Conservation (phyloP, 495 filamentous ascomycete genomes). For the Aspergillus leporis region DNA sequence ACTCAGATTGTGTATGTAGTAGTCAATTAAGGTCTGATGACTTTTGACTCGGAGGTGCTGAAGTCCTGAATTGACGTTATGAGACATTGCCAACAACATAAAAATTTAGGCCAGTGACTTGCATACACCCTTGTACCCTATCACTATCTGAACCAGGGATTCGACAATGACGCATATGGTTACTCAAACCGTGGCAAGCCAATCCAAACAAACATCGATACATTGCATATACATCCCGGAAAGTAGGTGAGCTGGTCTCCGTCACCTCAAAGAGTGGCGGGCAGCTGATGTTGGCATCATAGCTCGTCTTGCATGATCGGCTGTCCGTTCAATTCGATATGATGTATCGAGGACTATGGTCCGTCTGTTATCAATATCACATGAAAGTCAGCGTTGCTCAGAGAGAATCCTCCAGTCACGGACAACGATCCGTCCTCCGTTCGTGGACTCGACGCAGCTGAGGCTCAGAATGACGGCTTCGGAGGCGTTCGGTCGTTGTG, state of each 20-base stretch:
- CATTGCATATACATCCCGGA: no score
- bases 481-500: constrained; percentile 2
- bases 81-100: neutral
- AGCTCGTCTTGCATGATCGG: no score
- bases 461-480: neutral
- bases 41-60: no score
- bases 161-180: neutral
- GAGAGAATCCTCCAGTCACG: no score
- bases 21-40: no score
- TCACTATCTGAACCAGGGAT: neutral
- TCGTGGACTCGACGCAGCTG: neutral
- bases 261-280: no score
- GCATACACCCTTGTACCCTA: neutral
- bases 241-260: no score
- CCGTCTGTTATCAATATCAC: neutral
- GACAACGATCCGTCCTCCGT: neutral
- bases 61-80: neutral
- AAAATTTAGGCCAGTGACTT: no score
- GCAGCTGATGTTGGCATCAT: no score
- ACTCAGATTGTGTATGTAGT: no score
- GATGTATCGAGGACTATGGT: no score
- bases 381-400: neutral
- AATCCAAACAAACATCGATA: neutral
- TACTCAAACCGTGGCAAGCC: neutral
- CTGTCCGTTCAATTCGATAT: no score